phyloP scores from a whole-genome alignment of 2,329 filamentous ascomycete genomes.

The Aspergillus udagawae region DNA sequence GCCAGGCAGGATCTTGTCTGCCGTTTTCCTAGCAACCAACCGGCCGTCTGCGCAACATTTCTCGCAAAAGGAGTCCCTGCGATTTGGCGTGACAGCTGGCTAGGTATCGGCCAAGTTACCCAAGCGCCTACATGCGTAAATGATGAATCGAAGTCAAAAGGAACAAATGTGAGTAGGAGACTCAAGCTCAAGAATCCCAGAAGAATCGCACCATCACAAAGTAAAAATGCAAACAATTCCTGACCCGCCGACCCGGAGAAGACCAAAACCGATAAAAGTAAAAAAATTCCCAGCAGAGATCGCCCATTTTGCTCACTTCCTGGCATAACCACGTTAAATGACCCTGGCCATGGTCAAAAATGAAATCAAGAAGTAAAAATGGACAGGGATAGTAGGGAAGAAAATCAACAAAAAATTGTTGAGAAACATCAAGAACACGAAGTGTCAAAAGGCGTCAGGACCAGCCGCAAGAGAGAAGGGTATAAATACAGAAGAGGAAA shows the following conservation, averaged over 20 bases:
- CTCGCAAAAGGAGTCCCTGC: slow-evolving; percentile 4
- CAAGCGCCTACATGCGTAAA: slow-evolving; percentile 6
- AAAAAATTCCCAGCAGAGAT: slow-evolving; percentile 22
- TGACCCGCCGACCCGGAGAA: slow-evolving; percentile 34
- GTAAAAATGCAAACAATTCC: slow-evolving; percentile 20
- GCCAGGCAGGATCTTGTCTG: neutral
- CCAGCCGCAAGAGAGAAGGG: slow-evolving; percentile 34
- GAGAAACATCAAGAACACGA: slow-evolving; percentile 29
- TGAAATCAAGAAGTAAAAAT: slow-evolving; percentile 17
- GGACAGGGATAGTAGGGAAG: slow-evolving; percentile 15
- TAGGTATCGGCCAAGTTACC: slow-evolving; percentile 6
- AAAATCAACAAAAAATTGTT: slow-evolving; percentile 18
- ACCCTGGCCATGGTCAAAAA: slow-evolving; percentile 21
- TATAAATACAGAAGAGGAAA: slow-evolving; percentile 21
- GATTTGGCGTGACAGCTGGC: neutral
- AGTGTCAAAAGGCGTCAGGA: slow-evolving; percentile 30
- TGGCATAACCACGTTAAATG: slow-evolving; percentile 39
- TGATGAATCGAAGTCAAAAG: slow-evolving; percentile 1
- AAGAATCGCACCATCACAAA: slow-evolving; percentile 17
- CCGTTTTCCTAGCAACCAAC: neutral
- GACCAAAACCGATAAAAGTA: slow-evolving; percentile 35
- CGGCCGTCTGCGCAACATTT: neutral
- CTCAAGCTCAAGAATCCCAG: slow-evolving; percentile 6
- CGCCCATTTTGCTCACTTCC: slow-evolving; percentile 37
- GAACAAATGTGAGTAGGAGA: slow-evolving; percentile 6